Base-by-base conservation (phyloP, 192 early-diverging fungal species). In the Thoreauomyces humboldtii region DNA sequence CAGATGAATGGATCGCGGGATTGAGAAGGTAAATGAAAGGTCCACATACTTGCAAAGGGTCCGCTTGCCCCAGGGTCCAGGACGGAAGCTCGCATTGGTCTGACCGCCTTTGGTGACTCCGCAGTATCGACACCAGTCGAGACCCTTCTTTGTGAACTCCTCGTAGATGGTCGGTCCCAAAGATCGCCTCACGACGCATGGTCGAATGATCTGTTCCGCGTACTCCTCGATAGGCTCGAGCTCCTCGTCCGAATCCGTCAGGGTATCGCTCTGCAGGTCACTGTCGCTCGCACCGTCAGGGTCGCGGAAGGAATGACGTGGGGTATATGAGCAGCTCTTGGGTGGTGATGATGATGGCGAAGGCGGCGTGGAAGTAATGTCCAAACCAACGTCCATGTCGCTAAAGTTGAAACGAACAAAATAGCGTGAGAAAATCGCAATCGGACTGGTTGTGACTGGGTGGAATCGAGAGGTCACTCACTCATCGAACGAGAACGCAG, bases 61-160 rank as follows among this genome's bases (percentile, higher is more conserved):
- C 63, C 90, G 87, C 77, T 93, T 93, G 36, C 93, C 93, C 93
- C 93, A 95, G 38, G 93, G 93, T 1, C 93, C 93, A 15, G 90
- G 93, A 29, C 93, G 86, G 90, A 70, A 75, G 19, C 55, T 57
- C 38, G 69, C 70, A 14, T 69, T 90, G 88, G 80, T 95, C 89
- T 73, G 91, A 81, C 32, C 88, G 86, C 73, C 89, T 88, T 73
- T 61, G 11, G 92, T 95, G 2, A 90, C 91, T 25, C 92, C 92
- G 67, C 92, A 95, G 71, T 93, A 95, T 45, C 92, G 85, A 73
- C 92, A 95, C 92, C 92, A 95, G 70, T 92, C 85, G 56, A 89
- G 68, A 29, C 81, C 82, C 0, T 71, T 76, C 64, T 83, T 69
- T 7, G 85, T 85, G 31, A 88, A 74, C 24, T 73, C 65, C 63